These are phyloP conservation scores for Ambrosia hybrid DNA, from an alignment of 140 eudicot species.

Conservation along the genomic window DNA sequence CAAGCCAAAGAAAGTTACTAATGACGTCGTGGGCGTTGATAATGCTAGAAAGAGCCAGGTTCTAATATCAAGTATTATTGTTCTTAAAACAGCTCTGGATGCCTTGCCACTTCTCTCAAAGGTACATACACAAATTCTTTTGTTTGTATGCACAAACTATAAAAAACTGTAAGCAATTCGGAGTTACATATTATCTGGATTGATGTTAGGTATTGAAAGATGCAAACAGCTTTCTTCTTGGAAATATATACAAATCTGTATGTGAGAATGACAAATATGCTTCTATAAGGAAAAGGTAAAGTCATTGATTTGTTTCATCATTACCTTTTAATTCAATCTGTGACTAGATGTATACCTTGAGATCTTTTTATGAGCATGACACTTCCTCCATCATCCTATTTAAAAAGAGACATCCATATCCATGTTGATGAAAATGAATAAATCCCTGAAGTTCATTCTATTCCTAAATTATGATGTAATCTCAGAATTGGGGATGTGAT, in stretches of 20 bases:
- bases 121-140: constrained; percentile 37
- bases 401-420: constrained; percentile 6
- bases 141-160: constrained; percentile 9
- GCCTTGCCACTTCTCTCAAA: constrained; percentile 90
- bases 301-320: constrained; percentile 5
- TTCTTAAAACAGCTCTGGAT: constrained; percentile 94
- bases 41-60: constrained; percentile 79
- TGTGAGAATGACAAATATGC: constrained; percentile 85
- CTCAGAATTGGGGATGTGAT: constrained; percentile 91
- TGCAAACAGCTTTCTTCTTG: constrained; percentile 83
- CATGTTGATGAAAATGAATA: background rate
- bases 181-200: constrained; percentile 13
- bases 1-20: constrained; percentile 87
- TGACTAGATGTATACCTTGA: constrained; percentile 84
- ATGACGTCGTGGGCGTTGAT: constrained; percentile 60
- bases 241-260: constrained; percentile 73
- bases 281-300: constrained; percentile 77
- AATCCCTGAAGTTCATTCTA: background rate
- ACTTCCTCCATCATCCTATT: background rate
- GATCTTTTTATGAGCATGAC: too few species aligned
- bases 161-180: constrained; percentile 6
- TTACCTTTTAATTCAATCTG: constrained; percentile 9
- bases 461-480: constrained; percentile 1
- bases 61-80: constrained; percentile 82
- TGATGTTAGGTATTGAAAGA: constrained; percentile 89